These are phyloP conservation scores for Coemansia sp. DNA, from an alignment of 192 early-diverging fungal species.

Conservation along the genomic window DNA sequence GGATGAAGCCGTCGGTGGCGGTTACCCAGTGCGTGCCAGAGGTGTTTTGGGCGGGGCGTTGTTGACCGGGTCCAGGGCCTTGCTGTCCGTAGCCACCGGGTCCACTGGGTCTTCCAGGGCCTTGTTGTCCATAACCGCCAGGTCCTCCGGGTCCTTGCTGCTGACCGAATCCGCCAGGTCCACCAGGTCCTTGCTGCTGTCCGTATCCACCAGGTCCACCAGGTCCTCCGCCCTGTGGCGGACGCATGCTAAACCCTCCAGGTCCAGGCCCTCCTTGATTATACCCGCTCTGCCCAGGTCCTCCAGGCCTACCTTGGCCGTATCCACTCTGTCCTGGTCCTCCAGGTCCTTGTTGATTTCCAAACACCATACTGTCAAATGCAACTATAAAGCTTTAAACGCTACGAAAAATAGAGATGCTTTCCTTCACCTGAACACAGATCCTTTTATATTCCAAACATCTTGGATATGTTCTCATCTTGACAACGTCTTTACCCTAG, in stretches of 20 bases:
- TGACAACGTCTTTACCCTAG: no score
- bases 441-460: background rate
- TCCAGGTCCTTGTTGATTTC: slow-evolving; percentile 21
- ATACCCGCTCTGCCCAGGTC: slow-evolving; percentile 3
- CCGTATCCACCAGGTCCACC: background rate
- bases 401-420: no score
- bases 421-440: background rate
- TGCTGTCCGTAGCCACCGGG: slow-evolving; percentile 2
- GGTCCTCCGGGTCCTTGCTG: slow-evolving; percentile 1
- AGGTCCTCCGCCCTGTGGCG: slow-evolving; percentile 4
- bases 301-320: slow-evolving; percentile 3
- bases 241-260: slow-evolving; percentile 5
- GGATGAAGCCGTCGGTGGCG: slow-evolving; percentile 46
- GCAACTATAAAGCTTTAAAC: background rate
- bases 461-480: no score
- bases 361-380: slow-evolving; percentile 15
- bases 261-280: slow-evolving; percentile 1
- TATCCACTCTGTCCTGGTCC: slow-evolving; percentile 6
- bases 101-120: slow-evolving; percentile 3
- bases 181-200: background rate
- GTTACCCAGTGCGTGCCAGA: slow-evolving; percentile 31
- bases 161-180: background rate
- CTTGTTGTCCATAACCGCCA: slow-evolving; percentile 8
- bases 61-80: slow-evolving; percentile 4
- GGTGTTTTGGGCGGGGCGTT: background rate